phyloP scores from a whole-genome alignment of 2,329 filamentous ascomycete species.

The Lachnellula arida region DNA sequence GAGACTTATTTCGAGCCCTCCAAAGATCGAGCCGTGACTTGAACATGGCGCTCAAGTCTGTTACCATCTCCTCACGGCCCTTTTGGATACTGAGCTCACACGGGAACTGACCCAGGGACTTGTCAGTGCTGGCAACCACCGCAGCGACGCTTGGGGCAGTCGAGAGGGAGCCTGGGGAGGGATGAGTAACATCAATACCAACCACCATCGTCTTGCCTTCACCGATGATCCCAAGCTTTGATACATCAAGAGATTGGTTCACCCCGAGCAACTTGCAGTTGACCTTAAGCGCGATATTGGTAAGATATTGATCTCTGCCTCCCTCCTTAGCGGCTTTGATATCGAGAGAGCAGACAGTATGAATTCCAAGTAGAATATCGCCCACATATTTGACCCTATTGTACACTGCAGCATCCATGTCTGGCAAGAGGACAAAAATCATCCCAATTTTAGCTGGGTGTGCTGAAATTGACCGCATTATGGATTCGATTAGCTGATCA shows the following conservation, averaged over 20 bases:
- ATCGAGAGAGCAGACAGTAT: constrained; percentile 14
- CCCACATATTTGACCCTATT: constrained; percentile 12
- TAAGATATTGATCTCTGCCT: constrained; percentile 45
- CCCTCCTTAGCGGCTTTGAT: constrained; percentile 13
- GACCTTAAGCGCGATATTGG: constrained; percentile 69
- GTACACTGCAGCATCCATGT: constrained; percentile 10
- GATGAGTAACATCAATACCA: constrained; percentile 83
- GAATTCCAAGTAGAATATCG: constrained; percentile 13
- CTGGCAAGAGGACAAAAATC: too few relatives aligned
- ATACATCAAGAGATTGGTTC: constrained; percentile 57
- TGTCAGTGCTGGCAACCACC: constrained; percentile 70
- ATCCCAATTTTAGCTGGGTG: too few relatives aligned
- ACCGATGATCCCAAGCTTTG: constrained; percentile 54
- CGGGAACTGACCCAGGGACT: constrained; percentile 68
- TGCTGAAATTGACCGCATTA: too few relatives aligned
- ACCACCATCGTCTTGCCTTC: constrained; percentile 74
- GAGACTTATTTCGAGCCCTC: constrained; percentile 26
- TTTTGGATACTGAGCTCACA: constrained; percentile 62
- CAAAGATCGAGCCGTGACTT: constrained; percentile 61
- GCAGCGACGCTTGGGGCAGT: constrained; percentile 69
- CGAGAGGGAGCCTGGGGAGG: constrained; percentile 56
- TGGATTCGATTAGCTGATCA: too few relatives aligned
- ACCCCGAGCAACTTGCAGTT: constrained; percentile 71
- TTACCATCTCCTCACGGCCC: constrained; percentile 59
- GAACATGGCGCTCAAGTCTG: constrained; percentile 54